Evolutionary conservation across 495 filamentous ascomycete genomes (phyloP), one percentile per base, ranked within the genome.

Genomic region (Daldinia concentrica): DNA sequence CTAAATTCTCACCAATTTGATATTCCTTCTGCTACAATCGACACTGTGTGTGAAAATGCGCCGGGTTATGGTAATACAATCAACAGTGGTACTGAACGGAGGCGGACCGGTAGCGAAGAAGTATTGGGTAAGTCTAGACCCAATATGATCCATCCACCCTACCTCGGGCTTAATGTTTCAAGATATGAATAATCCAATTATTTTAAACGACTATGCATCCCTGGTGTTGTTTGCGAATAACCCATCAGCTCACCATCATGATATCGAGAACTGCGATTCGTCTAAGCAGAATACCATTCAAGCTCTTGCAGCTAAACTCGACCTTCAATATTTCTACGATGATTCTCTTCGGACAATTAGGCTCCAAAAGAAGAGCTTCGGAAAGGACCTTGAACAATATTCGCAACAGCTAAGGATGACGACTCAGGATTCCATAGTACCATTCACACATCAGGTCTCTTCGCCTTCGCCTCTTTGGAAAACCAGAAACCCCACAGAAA

Each of bases 121-220:
- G 37, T 65, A 15, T 65, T 68, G 36, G 65, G 70, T 73, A 62
- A 73, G 70, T 73, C 50, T 52, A 61, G n/a, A 64, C 62, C 65
- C 34, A 15, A 45, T 32, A 34, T 24, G 8, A 58, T 14, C n/a
- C 11, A 45, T 55, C 0, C 19, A 58, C 30, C 43, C 24, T 55
- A 37, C 19, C 50, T 60, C 43, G 19, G 43, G 62, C 66, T 66
- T 26, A 70, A 59, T 2, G 14, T 36, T 58, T 34, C 5, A 66
- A 70, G 71, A 70, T 24, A 70, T 66, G 71, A 70, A 74, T 36
- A 54, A 70, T 15, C 62, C 62, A 37, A 37, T 30, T 14, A 55
- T 63, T 11, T 52, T 74, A n/a, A 62, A 58, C 26, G 57, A 66
- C 9, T 66, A 69, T 39, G 43, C 51, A 19, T 54, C 62, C 7